phyloP scores from a whole-genome alignment of 1,139 yeast species.

The Hansenula sp. region DNA sequence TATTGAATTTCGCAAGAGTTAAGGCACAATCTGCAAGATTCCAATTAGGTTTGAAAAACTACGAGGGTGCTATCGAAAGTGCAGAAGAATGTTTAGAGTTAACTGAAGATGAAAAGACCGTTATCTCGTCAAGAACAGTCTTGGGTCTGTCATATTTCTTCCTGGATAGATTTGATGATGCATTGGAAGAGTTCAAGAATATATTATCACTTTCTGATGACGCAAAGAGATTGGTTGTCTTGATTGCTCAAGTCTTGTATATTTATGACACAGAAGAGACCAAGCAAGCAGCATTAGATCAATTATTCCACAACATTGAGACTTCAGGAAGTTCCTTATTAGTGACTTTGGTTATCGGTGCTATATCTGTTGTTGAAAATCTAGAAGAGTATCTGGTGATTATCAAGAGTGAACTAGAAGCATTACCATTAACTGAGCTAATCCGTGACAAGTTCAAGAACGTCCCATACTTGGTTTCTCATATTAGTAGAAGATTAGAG shows the following conservation, averaged over 20 bases:
- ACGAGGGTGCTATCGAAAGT: conserved; percentile 53
- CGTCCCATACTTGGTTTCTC: conserved; percentile 57
- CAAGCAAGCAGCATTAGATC: conserved; percentile 76
- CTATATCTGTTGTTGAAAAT: conserved; percentile 66
- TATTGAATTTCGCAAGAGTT: conserved; percentile 51
- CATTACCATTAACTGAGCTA: conserved; percentile 43
- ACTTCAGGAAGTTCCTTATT: conserved; percentile 59
- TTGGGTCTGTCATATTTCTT: conserved; percentile 70
- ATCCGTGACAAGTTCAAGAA: conserved; percentile 46
- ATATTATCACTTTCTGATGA: conserved; percentile 54
- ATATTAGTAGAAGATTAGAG: conserved; percentile 37
- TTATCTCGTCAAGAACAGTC: conserved; percentile 61
- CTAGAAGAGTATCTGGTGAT: conserved; percentile 58
- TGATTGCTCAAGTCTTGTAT: conserved; percentile 76
- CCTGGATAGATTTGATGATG: conserved; percentile 51
- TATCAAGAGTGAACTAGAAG: conserved; percentile 59
- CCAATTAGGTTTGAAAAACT: conserved; percentile 54
- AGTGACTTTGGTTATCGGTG: conserved; percentile 72
- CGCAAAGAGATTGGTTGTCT: conserved; percentile 59
- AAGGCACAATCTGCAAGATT: conserved; percentile 71
- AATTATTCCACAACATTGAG: conserved; percentile 58
- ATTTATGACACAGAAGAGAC: conserved; percentile 71
- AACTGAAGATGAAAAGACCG: conserved; percentile 32
- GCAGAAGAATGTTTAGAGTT: conserved; percentile 56
- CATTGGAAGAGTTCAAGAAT: conserved; percentile 61